Evolutionary conservation across 2,329 filamentous ascomycete genomes (phyloP).

Genomic region (Zasmidium angulare): DNA sequence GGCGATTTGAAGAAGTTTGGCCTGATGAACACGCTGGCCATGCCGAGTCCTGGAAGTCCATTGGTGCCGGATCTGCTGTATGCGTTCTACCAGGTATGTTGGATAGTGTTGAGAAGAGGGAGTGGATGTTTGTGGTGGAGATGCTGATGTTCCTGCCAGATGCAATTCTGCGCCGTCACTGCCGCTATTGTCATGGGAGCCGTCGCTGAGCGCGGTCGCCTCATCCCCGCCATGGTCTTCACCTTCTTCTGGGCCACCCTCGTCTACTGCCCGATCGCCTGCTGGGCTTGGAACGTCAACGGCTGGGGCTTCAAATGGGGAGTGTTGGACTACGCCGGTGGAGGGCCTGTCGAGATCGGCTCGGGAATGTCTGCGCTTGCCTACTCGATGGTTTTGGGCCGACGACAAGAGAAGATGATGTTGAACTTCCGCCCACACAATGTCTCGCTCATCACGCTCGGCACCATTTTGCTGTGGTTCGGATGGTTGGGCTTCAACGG

Average conservation of each 20-base stretch:
- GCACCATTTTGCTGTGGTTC: conserved; percentile 95
- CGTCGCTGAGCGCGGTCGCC: conserved; percentile 88
- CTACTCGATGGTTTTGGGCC: conserved; percentile 93
- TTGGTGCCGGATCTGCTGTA: conserved; percentile 88
- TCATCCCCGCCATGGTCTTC: conserved; percentile 93
- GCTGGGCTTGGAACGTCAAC: conserved; percentile 94
- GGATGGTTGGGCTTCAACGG: conserved; percentile 99
- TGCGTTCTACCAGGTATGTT: conserved; percentile 83
- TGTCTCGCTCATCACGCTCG: conserved; percentile 93
- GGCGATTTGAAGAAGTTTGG: conserved; percentile 88
- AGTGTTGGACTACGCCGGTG: conserved; percentile 93
- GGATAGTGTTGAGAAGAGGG: background rate
- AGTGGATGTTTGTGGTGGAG: background rate
- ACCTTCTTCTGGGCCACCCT: conserved; percentile 94
- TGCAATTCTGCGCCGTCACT: conserved; percentile 96
- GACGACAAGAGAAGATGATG: conserved; percentile 99
- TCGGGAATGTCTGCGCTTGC: conserved; percentile 91
- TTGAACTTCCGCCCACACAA: conserved; percentile 99
- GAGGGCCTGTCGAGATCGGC: conserved; percentile 94
- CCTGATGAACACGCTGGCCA: conserved; percentile 76
- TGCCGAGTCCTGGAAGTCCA: conserved; percentile 83
- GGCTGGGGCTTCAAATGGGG: conserved; percentile 91
- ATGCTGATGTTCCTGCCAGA: conserved; percentile 75
- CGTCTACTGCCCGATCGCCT: conserved; percentile 94
- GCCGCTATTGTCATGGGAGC: conserved; percentile 88